These are phyloP conservation scores for Fomes fomentarius DNA, from an alignment of 1,284 basidiomycete species.

Conservation along the genomic window DNA sequence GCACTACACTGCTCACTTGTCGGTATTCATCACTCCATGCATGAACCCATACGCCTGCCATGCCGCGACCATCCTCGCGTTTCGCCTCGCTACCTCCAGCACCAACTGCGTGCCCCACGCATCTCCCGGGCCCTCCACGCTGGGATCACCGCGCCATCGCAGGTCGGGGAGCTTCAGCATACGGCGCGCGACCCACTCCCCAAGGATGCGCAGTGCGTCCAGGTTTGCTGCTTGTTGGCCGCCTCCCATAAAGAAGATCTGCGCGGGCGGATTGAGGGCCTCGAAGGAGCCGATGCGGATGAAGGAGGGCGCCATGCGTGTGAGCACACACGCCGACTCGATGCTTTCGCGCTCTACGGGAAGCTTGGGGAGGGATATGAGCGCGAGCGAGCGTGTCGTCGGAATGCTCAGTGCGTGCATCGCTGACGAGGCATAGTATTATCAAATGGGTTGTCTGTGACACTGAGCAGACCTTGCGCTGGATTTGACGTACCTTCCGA, in stretches of 20 bases:
- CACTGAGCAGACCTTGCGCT: background rate
- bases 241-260: constrained; percentile 71
- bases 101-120: constrained; percentile 76
- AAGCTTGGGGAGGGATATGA: constrained; percentile 78
- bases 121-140: constrained; percentile 42
- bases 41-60: constrained; percentile 97
- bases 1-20: constrained; percentile 62
- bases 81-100: constrained; percentile 78
- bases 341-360: constrained; percentile 80
- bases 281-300: constrained; percentile 93
- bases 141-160: constrained; percentile 32
- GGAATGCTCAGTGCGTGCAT: constrained; percentile 89
- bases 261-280: constrained; percentile 75
- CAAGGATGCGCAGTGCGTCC: constrained; percentile 75
- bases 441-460: too few relatives aligned
- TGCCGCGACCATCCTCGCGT: constrained; percentile 88
- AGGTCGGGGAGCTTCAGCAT: constrained; percentile 55
- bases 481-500: constrained; percentile 67
- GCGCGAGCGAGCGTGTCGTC: constrained; percentile 85
- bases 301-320: constrained; percentile 89
- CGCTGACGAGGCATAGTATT: constrained; percentile 49
- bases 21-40: constrained; percentile 96
- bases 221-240: constrained; percentile 76
- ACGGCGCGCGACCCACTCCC: constrained; percentile 68
- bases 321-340: constrained; percentile 82